Base-by-base conservation (phyloP, 192 early-diverging fungal species). In the Podila horticola region DNA sequence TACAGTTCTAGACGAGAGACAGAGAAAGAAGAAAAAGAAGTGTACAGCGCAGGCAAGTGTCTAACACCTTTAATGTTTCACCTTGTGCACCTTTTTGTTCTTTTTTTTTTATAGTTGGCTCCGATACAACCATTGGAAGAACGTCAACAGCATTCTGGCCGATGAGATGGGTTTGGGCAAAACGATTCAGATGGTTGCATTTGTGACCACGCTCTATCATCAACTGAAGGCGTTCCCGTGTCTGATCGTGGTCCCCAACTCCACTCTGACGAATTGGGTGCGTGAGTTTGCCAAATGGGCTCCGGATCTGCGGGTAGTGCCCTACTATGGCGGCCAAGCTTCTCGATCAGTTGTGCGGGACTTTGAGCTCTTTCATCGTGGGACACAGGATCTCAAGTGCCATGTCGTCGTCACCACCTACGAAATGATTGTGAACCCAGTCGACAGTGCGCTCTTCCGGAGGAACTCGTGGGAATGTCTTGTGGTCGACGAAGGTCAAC, bases 151-250 rank as follows among this genome's bases (percentile, higher is more conserved):
- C 64, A 90, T 93, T 69, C 67, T 93, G 29, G 92, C 93, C 19
- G 92, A 94, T 79, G 92, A 93, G 62, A 94, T 93, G 92, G 93
- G 93, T 8, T 64, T 94, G 41, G 93, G 89, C 17, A 94, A 94
- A 75, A 94, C 93, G 11, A 87, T 94, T 24, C 93, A 94, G 69
- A 88, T 93, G 45, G 88, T 94, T 15, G 66, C 88, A 0, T 89
- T 93, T 58, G 62, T 94, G 3, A 73, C 71, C 4, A 71, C 71
- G 0, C 57, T 94, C 6, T 86, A 71, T 58, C 79, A 82, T 11
- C 71, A 88, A 26, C 82, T 88, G 26, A 45, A 81, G 4, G 68
- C 83, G 2, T 90, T 84, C 49, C 93, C 93, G 3, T 93, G 89
- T 64, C 45, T 93, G 28, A 90, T 95, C 33, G 87, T 90, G 24